These are phyloP conservation scores for Delphinella strobiligena DNA, from an alignment of 2,329 filamentous ascomycete genomes.

Conservation along the genomic window DNA sequence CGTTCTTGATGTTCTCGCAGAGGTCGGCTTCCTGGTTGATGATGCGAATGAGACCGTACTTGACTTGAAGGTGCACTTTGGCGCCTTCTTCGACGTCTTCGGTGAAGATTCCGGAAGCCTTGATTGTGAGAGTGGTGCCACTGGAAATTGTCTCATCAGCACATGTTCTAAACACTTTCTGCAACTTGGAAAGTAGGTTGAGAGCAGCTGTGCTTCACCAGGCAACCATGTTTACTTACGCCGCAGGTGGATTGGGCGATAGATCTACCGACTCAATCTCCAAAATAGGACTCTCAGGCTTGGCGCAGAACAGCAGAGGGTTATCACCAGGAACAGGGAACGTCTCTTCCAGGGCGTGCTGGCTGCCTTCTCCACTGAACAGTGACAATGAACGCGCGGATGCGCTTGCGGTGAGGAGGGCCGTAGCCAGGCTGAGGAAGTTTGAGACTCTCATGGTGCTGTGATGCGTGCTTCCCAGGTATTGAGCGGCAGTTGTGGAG, in stretches of 20 bases:
- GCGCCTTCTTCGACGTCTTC: constrained; percentile 65
- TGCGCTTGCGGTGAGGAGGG: constrained; percentile 17
- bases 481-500: neutral
- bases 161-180: neutral
- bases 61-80: constrained; percentile 72
- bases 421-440: constrained; percentile 13
- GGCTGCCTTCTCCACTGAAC: constrained; percentile 12
- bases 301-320: constrained; percentile 66
- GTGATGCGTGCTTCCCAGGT: neutral
- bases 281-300: constrained; percentile 59
- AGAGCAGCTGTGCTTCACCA: too few relatives aligned
- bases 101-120: constrained; percentile 62
- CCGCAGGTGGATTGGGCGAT: constrained; percentile 69
- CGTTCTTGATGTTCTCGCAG: constrained; percentile 79
- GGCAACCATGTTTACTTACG: constrained; percentile 53
- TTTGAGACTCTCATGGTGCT: constrained; percentile 21
- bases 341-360: constrained; percentile 27
- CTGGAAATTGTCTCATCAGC: constrained; percentile 35
- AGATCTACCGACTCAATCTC: constrained; percentile 70
- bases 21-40: constrained; percentile 71
- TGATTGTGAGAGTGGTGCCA: constrained; percentile 65
- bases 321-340: constrained; percentile 71
- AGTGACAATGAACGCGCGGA: constrained; percentile 16
- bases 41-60: constrained; percentile 86
- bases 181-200: too few relatives aligned